Percentiles rank a stretch among this genome's conserved stretches.
Evolutionary conservation across 768 basidiomycete species (phyloP).

Genomic region (Lactarius pseudohatsudake): DNA sequence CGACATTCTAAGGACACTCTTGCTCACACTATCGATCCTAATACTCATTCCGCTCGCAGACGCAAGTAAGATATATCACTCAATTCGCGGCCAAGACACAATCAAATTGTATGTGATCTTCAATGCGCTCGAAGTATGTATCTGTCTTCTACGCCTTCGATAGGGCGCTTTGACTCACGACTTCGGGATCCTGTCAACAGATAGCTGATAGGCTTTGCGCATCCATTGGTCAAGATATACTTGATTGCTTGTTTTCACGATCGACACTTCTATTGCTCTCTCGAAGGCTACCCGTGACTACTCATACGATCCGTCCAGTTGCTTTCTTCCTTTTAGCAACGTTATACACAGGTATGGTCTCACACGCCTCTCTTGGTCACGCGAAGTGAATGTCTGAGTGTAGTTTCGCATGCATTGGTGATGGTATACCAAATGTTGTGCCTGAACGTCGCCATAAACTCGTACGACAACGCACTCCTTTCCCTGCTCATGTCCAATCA

Average conservation of each 20-base stretch:
- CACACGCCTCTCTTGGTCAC: not conserved
- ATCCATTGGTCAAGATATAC: conserved; percentile 95
- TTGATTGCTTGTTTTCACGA: conserved; percentile 93
- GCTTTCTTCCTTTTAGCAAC: conserved; percentile 82
- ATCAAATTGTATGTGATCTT: conserved; percentile 99
- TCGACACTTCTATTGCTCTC: conserved; percentile 81
- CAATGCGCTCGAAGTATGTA: conserved; percentile 89
- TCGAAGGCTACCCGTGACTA: conserved; percentile 56
- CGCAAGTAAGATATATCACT: conserved; percentile 97
- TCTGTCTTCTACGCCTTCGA: conserved; percentile 17
- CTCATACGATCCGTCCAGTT: conserved; percentile 72
- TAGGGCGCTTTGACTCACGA: not conserved
- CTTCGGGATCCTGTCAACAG: conserved; percentile 41
- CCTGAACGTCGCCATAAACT: conserved; percentile 96
- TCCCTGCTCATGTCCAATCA: conserved; percentile 96
- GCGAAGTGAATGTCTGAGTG: not conserved
- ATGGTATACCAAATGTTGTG: conserved; percentile 95
- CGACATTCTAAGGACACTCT: conserved; percentile 78
- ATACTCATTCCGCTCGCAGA: conserved; percentile 85
- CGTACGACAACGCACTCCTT: conserved; percentile 92
- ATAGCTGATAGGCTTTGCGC: conserved; percentile 94
- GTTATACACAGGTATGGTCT: conserved; percentile 71
- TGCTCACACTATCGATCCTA: conserved; percentile 71
- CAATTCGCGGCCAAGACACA: conserved; percentile 95
- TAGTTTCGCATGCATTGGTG: conserved; percentile 88